phyloP scores from a whole-genome alignment of 306 rosid genomes.

The Lotus japonicus region DNA sequence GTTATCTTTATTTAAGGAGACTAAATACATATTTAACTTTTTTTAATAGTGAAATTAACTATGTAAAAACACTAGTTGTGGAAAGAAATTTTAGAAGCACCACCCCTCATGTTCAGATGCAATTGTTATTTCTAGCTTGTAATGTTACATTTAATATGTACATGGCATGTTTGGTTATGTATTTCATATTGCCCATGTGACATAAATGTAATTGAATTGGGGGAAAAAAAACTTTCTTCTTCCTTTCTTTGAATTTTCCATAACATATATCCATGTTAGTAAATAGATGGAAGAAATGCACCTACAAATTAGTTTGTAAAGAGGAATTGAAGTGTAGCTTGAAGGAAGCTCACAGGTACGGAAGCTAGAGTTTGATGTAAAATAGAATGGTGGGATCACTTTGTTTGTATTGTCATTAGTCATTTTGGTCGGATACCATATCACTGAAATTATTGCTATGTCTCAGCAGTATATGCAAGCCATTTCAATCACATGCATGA shows the following conservation, averaged over 20 bases:
- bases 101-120: too few species aligned
- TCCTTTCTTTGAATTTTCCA: neutral
- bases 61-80: too few species aligned
- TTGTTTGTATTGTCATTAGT: slow-evolving; percentile 18
- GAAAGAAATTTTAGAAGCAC: too few species aligned
- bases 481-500: neutral
- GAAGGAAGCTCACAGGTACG: neutral
- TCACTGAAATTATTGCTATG: slow-evolving; percentile 19
- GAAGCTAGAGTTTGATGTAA: neutral
- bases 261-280: neutral
- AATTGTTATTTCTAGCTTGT: too few species aligned
- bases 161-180: too few species aligned
- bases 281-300: neutral
- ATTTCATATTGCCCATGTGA: neutral
- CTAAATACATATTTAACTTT: too few species aligned
- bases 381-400: slow-evolving; percentile 19
- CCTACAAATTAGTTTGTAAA: neutral
- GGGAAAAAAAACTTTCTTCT: neutral
- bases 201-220: neutral
- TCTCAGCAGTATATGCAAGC: neutral
- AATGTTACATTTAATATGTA: too few species aligned
- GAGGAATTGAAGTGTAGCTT: neutral
- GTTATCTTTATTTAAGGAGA: too few species aligned
- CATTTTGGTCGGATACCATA: slow-evolving; percentile 24
- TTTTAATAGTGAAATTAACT: too few species aligned